Percentiles rank a stretch among this genome's conserved stretches.
Conservation (phyloP, 2,329 filamentous ascomycete species). For the Beauveria brongniartii region DNA sequence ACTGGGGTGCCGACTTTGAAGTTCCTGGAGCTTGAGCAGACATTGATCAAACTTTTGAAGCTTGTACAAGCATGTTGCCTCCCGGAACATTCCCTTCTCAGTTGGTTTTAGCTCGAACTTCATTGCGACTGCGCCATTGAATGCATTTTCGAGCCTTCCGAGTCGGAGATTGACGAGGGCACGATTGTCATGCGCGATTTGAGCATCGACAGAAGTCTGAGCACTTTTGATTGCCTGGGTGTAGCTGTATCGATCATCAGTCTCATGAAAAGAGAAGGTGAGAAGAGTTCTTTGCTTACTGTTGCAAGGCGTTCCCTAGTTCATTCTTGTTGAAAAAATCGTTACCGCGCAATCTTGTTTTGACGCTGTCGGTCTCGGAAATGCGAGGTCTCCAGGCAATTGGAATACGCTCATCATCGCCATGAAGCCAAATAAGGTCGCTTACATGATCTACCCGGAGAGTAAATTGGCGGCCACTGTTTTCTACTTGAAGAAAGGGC, state of each 20-base stretch:
- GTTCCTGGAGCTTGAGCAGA: not conserved
- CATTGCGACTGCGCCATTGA: not conserved
- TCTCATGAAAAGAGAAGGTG: too few relatives aligned
- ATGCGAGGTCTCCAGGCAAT: not conserved
- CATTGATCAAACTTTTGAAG: not conserved
- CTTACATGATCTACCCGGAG: not conserved
- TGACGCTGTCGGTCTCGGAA: not conserved
- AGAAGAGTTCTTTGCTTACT: not conserved
- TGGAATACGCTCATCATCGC: not conserved
- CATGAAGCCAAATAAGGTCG: not conserved
- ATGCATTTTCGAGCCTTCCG: not conserved
- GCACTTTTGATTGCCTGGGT: not conserved
- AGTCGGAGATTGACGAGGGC: not conserved
- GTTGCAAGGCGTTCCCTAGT: not conserved
- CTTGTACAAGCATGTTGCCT: not conserved
- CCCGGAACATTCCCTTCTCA: not conserved
- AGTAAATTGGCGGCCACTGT: not conserved
- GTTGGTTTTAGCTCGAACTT: not conserved
- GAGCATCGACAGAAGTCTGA: not conserved
- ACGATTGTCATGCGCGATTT: not conserved
- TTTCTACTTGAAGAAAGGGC: not conserved
- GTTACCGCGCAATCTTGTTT: not conserved
- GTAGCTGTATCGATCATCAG: not conserved
- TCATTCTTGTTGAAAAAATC: not conserved
- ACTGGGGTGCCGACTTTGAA: not conserved